Percentiles rank a stretch among this genome's conserved stretches.
phyloP scores from a whole-genome alignment of 139 green algal species.

The Coelastrella sp. region DNA sequence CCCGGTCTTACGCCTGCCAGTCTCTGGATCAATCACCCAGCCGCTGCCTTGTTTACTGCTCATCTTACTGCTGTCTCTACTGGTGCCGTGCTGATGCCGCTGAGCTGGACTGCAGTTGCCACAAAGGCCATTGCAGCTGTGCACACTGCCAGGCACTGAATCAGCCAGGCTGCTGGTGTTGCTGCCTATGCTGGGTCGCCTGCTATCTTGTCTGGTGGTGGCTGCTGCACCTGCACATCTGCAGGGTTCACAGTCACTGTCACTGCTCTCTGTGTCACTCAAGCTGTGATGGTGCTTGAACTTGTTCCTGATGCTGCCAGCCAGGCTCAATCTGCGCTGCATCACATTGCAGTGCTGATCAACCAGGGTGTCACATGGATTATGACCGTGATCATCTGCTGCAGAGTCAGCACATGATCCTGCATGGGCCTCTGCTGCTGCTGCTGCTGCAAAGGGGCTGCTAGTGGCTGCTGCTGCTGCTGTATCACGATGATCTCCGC shows the following conservation, averaged over 20 bases:
- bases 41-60: too few species aligned
- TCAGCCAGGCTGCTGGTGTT: conserved; percentile 11
- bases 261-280: conserved; percentile 25
- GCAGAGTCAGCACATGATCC: neutral
- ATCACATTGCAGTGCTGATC: neutral
- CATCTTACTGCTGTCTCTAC: too few species aligned
- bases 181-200: conserved; percentile 7
- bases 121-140: conserved; percentile 6
- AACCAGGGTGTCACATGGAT: neutral
- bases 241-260: neutral
- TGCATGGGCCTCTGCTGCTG: neutral
- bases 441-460: conserved; percentile 2
- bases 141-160: neutral
- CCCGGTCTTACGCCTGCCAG: conserved; percentile 16
- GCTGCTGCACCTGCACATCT: neutral
- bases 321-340: neutral
- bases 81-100: neutral
- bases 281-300: conserved; percentile 29
- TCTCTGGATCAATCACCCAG: neutral
- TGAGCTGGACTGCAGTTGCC: neutral
- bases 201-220: neutral
- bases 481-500: neutral
- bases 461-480: neutral
- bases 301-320: neutral
- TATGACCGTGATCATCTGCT: neutral